These are phyloP conservation scores for Podaxis rugospora DNA, from an alignment of 768 basidiomycete genomes.

Conservation along the genomic window DNA sequence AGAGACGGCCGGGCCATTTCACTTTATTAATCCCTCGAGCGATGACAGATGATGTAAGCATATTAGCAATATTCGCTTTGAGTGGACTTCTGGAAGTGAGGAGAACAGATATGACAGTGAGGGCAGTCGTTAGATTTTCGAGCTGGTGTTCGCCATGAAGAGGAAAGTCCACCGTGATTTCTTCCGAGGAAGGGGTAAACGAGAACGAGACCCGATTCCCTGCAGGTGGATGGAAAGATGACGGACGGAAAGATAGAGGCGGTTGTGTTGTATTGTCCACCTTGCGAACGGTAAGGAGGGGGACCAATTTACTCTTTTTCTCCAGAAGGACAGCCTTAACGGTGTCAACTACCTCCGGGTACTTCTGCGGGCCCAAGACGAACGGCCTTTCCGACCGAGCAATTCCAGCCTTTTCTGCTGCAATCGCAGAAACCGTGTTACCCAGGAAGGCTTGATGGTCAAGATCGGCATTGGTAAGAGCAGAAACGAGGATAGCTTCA, in stretches of 20 bases:
- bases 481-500: conserved; percentile 66
- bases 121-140: conserved; percentile 73
- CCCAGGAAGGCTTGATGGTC: conserved; percentile 95
- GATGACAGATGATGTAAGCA: conserved; percentile 49
- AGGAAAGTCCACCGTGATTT: conserved; percentile 50
- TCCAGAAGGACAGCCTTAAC: conserved; percentile 39
- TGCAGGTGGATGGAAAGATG: conserved; percentile 30
- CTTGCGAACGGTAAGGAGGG: conserved; percentile 38
- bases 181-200: conserved; percentile 39
- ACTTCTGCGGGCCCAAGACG: conserved; percentile 60
- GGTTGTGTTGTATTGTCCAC: conserved; percentile 25
- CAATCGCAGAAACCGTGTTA: conserved; percentile 64
- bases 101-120: conserved; percentile 59
- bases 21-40: conserved; percentile 52
- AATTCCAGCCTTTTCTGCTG: conserved; percentile 82
- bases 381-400: conserved; percentile 58
- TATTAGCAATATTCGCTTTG: conserved; percentile 18
- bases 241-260: conserved; percentile 13
- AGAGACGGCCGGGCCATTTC: conserved; percentile 81
- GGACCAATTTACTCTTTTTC: conserved; percentile 37
- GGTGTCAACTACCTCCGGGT: conserved; percentile 46
- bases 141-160: conserved; percentile 83
- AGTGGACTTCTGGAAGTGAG: conserved; percentile 21
- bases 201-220: conserved; percentile 37
- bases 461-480: conserved; percentile 81